Conservation (phyloP, 139 green algal species). For the Pseudopediastrum boryanum region DNA sequence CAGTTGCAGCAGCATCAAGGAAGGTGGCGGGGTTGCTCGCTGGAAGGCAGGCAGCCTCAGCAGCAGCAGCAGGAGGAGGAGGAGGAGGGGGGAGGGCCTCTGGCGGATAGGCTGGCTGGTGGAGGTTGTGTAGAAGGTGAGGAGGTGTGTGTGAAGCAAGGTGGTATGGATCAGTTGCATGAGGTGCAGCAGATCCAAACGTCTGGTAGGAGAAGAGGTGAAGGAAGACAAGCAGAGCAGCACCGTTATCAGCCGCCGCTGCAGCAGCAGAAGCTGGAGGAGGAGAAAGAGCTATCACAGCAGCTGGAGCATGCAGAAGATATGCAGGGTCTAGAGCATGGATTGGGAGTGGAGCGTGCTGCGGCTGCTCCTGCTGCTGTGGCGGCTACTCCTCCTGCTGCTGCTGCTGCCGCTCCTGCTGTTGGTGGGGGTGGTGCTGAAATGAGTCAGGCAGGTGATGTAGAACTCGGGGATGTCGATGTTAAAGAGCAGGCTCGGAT, state of each 20-base stretch:
- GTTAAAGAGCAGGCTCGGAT: conserved; percentile 41
- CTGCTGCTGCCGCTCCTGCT: no score
- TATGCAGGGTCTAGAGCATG: no score
- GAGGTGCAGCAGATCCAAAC: no score
- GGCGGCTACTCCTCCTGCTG: no score
- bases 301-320: no score
- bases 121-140: neutral
- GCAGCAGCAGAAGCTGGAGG: neutral
- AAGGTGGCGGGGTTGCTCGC: neutral
- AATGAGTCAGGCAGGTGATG: no score
- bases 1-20: neutral
- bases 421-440: no score
- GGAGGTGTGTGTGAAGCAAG: neutral
- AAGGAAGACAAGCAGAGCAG: no score
- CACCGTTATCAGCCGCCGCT: neutral
- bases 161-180: neutral
- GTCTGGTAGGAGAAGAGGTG: no score
- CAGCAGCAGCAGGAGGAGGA: neutral
- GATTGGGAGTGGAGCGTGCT: no score
- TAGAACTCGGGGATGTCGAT: conserved; percentile 26
- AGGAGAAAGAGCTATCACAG: neutral
- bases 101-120: neutral
- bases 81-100: neutral
- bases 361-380: no score
- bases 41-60: neutral